phyloP scores from a whole-genome alignment of 1,284 basidiomycete genomes.

The Anthracocystis walkeri region DNA sequence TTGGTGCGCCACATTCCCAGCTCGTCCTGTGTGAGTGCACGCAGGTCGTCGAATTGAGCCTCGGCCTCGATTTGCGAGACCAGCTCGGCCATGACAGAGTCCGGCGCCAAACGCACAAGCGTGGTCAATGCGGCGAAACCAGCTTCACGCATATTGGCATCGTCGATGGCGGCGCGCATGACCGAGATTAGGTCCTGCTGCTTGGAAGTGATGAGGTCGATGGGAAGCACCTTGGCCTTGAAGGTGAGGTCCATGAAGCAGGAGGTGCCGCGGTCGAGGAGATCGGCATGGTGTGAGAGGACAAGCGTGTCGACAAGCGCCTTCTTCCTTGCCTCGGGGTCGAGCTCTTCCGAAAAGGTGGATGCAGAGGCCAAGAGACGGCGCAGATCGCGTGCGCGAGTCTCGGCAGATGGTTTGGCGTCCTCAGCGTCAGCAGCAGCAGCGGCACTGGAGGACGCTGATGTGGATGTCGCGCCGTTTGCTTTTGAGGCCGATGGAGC shows the following conservation, averaged over 20 bases:
- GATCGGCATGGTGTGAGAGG: slow-evolving; percentile 57
- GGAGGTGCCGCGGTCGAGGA: slow-evolving; percentile 53
- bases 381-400: slow-evolving; percentile 46
- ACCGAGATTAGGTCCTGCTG: slow-evolving; percentile 47
- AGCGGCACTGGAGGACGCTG: slow-evolving; percentile 15
- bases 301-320: slow-evolving; percentile 64
- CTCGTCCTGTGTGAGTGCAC: slow-evolving; percentile 54
- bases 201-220: slow-evolving; percentile 53
- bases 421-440: slow-evolving; percentile 46
- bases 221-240: slow-evolving; percentile 56
- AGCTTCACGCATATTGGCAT: slow-evolving; percentile 43
- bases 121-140: slow-evolving; percentile 61
- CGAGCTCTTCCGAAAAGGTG: slow-evolving; percentile 42
- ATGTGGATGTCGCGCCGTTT: slow-evolving; percentile 20
- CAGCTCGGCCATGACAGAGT: slow-evolving; percentile 53
- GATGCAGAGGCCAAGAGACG: slow-evolving; percentile 50
- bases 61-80: slow-evolving; percentile 52
- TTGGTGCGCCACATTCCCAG: slow-evolving; percentile 65
- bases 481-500: slow-evolving; percentile 26
- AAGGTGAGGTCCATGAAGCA: slow-evolving; percentile 65
- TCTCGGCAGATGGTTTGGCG: slow-evolving; percentile 36
- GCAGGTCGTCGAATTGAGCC: slow-evolving; percentile 48
- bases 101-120: slow-evolving; percentile 59
- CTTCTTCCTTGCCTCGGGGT: slow-evolving; percentile 29
- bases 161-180: slow-evolving; percentile 44